These are phyloP conservation scores for Dictyostelium brefeldianum DNA, from an alignment of 78 protist genomes.

Conservation along the genomic window DNA sequence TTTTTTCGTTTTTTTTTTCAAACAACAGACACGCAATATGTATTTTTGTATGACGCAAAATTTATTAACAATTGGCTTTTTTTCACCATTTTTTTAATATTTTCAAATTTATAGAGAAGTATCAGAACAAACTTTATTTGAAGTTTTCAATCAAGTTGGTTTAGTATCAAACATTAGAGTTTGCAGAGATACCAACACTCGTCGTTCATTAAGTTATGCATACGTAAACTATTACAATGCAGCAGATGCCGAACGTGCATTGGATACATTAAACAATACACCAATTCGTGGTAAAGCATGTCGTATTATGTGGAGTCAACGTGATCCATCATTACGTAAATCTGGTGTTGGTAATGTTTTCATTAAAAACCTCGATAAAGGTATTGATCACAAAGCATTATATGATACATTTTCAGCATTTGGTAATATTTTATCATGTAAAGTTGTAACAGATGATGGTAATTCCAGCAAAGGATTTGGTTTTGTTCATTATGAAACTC, in stretches of 20 bases:
- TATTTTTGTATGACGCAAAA: no score
- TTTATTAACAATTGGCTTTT: not conserved
- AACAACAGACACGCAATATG: not conserved
- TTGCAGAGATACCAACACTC: constrained; percentile 95
- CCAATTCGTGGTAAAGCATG: constrained; percentile 91
- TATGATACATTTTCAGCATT: constrained; percentile 95
- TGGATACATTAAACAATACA: constrained; percentile 97
- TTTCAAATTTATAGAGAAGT: constrained; percentile 88
- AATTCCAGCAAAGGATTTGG: constrained; percentile 94
- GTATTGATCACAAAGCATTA: constrained; percentile 94
- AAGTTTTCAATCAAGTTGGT: constrained; percentile 94
- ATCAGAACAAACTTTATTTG: constrained; percentile 93
- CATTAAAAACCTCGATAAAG: constrained; percentile 96
- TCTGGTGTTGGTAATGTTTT: constrained; percentile 98
- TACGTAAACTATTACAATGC: constrained; percentile 97
- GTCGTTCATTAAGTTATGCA: constrained; percentile 97
- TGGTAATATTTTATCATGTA: constrained; percentile 93
- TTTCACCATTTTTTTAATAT: constrained; percentile 4
- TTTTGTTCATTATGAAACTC: constrained; percentile 96
- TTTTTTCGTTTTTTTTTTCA: not conserved
- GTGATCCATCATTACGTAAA: constrained; percentile 97
- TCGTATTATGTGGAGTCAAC: constrained; percentile 99
- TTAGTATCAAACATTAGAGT: constrained; percentile 96
- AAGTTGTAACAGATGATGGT: constrained; percentile 89
- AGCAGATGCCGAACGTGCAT: constrained; percentile 96